Evolutionary conservation across 2,329 filamentous ascomycete species (phyloP), one percentile per base, ranked within the genome.

Genomic region (Cryphonectria carpinicola): DNA sequence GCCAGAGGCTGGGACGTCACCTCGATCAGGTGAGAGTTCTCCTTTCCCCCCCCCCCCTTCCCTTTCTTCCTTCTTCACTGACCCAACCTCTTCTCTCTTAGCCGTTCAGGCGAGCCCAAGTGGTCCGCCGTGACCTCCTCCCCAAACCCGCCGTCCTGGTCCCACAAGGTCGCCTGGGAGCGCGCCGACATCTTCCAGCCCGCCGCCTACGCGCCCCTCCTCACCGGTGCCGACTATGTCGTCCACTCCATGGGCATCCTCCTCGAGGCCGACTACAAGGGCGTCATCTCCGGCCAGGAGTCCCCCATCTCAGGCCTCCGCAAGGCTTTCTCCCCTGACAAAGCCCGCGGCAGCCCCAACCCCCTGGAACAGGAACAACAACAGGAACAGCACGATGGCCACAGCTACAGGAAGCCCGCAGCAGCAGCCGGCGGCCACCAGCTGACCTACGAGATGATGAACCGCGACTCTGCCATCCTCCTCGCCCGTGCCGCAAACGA

Each of bases 191-290:
- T 98, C 75, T 88, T 99, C 73, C 89, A 92, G 72, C 95, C 96
- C 0, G 84, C 88, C 0, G 92, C 92, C 25, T 99, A 98, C 83
- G 88, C 88, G 11, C 84, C 91, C 0, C 88, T 95, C 64, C 88
- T 99, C 73, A 87, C 89, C 75, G 89, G 88, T 70, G 93, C 94
- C 72, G 89, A 94, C 79, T 95, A 90, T 70, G 95, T 98, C 37
- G 92, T 99, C 63, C 96, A 99, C 85, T 94, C 88, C 77, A 95
- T 98, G 92, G 96, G 96, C 13, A 98, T 99, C 76, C 87, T 99
- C 25, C 88, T 99, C 13, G 96, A 99, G 84, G 94, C 95, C 65
- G 96, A 99, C 84, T 99, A 99, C 88, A 99, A 99, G 82, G 93
- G 92, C 75, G 91, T 97, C 22, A 80, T 99, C 37, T 91, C 90